Evolutionary conservation across 495 filamentous ascomycete species (phyloP).

Genomic region (Haplographium delicatum): DNA sequence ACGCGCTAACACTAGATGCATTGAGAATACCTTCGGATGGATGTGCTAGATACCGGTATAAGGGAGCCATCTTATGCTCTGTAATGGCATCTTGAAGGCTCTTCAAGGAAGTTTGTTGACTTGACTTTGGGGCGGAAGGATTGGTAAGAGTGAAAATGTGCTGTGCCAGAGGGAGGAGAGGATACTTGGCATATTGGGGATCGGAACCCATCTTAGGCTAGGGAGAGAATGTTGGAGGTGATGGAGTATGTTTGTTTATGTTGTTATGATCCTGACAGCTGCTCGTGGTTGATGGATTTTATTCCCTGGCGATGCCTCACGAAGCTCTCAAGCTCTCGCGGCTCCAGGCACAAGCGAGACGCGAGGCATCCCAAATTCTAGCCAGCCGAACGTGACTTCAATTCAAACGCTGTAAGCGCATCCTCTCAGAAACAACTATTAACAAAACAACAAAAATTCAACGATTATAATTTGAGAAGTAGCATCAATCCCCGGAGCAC

Average conservation of each 20-base stretch:
- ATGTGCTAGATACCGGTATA: constrained; percentile 93
- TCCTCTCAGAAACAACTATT: too few relatives aligned
- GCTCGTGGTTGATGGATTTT: constrained; percentile 10
- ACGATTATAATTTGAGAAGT: too few relatives aligned
- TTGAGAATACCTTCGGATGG: constrained; percentile 90
- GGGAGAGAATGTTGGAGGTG: background rate
- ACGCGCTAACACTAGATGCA: constrained; percentile 55
- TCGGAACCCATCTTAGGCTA: constrained; percentile 79
- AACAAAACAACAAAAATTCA: too few relatives aligned
- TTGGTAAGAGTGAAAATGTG: constrained; percentile 97
- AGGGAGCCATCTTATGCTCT: constrained; percentile 93
- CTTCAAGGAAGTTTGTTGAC: constrained; percentile 71
- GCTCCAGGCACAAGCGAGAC: constrained; percentile 23
- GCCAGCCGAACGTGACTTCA: constrained; percentile 1
- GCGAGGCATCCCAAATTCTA: constrained; percentile 10
- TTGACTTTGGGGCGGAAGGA: constrained; percentile 61
- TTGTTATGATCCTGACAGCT: background rate
- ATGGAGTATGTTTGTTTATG: background rate
- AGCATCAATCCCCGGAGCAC: too few relatives aligned
- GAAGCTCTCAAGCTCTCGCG: constrained; percentile 18
- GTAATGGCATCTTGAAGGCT: constrained; percentile 87
- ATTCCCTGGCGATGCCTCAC: constrained; percentile 1
- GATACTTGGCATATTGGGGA: constrained; percentile 94
- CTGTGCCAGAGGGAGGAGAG: constrained; percentile 85
- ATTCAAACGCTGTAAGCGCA: too few relatives aligned